phyloP scores from a whole-genome alignment of 2,329 filamentous ascomycete genomes.

The Ophiostoma quercus region DNA sequence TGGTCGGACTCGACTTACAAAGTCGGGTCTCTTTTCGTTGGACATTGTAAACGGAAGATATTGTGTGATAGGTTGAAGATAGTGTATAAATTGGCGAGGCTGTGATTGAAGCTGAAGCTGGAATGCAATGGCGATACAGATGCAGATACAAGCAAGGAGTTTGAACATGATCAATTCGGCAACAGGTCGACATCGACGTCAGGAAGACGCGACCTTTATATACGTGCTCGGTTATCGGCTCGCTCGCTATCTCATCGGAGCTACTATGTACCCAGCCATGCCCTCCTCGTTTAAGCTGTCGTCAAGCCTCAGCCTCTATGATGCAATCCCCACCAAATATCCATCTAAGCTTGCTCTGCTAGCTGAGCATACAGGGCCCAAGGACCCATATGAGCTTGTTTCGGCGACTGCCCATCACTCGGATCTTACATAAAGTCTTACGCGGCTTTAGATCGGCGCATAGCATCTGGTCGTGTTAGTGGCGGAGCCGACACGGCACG shows the following conservation, averaged over 20 bases:
- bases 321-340: not conserved
- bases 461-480: not conserved
- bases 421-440: not conserved
- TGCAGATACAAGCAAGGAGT: not conserved
- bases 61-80: not conserved
- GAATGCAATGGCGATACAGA: not conserved
- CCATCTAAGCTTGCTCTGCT: not conserved
- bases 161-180: not conserved
- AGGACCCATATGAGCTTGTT: not conserved
- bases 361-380: not conserved
- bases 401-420: not conserved
- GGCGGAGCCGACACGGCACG: not conserved
- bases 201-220: not conserved
- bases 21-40: not conserved
- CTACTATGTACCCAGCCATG: not conserved
- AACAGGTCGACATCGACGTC: not conserved
- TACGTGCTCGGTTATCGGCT: not conserved
- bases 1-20: not conserved
- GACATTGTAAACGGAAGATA: not conserved
- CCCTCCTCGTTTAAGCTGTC: not conserved
- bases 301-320: not conserved
- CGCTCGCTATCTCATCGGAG: not conserved
- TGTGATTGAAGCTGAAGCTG: not conserved
- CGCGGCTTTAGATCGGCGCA: not conserved
- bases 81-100: not conserved